Evolutionary conservation across 2,329 filamentous ascomycete genomes (phyloP).

Genomic region (Cytospora leucostoma): DNA sequence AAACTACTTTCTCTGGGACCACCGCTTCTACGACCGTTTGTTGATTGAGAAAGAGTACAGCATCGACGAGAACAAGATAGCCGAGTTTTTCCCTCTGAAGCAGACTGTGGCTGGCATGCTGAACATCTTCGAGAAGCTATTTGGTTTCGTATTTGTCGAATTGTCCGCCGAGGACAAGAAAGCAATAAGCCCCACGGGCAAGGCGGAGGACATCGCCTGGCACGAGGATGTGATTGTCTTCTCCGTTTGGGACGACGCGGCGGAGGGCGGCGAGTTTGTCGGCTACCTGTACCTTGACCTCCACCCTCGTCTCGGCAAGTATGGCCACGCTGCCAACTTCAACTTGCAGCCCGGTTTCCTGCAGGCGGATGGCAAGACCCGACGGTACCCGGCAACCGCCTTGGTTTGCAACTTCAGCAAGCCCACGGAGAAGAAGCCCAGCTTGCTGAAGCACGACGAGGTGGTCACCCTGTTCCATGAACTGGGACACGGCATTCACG

Average conservation of each 20-base stretch:
- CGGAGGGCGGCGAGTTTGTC: constrained; percentile 70
- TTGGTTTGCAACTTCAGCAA: constrained; percentile 87
- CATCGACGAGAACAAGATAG: constrained; percentile 77
- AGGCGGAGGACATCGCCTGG: constrained; percentile 74
- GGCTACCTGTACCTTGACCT: constrained; percentile 84
- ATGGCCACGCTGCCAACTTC: constrained; percentile 84
- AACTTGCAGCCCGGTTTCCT: constrained; percentile 74
- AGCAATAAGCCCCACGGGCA: constrained; percentile 65
- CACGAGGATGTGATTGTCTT: constrained; percentile 82
- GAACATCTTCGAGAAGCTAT: constrained; percentile 79
- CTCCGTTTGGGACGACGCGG: constrained; percentile 78
- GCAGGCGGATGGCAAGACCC: constrained; percentile 62
- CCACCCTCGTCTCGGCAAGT: constrained; percentile 78
- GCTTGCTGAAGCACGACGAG: constrained; percentile 79
- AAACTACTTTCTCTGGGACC: constrained; percentile 81
- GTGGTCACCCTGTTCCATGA: constrained; percentile 83
- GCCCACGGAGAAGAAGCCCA: constrained; percentile 73
- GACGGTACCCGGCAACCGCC: constrained; percentile 75
- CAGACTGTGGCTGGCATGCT: constrained; percentile 77
- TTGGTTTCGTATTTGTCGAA: constrained; percentile 77
- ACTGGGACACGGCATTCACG: constrained; percentile 70
- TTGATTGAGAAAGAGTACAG: constrained; percentile 80
- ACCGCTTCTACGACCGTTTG: constrained; percentile 76
- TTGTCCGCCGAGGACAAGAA: constrained; percentile 66
- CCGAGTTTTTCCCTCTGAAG: constrained; percentile 80